A percentile compares a stretch with the other conserved stretches of the same genome.
Conservation (phyloP, 768 basidiomycete genomes). For the Pleurotus giganteus region DNA sequence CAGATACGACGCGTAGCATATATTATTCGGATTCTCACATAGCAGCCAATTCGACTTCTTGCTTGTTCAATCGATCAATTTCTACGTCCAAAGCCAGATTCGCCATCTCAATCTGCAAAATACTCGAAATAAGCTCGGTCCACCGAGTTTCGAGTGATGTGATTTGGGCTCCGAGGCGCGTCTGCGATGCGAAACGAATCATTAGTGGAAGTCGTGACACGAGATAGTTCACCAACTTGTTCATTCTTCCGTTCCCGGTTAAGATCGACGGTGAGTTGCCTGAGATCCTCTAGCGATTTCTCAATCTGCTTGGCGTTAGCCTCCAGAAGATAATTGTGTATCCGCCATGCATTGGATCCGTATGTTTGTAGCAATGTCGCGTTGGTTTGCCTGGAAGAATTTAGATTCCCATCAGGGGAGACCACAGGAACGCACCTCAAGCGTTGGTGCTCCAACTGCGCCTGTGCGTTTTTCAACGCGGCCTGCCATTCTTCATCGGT, state of each 20-base stretch:
- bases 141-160: conserved; percentile 82
- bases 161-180: conserved; percentile 74
- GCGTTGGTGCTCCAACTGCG: conserved; percentile 83
- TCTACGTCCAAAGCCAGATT: conserved; percentile 86
- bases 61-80: conserved; percentile 56
- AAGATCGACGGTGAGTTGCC: conserved; percentile 76
- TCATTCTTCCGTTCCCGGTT: conserved; percentile 87
- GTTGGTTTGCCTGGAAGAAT: conserved; percentile 67
- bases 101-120: conserved; percentile 94
- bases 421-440: conserved; percentile 52
- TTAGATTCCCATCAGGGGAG: conserved; percentile 14
- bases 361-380: conserved; percentile 80
- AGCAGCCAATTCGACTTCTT: conserved; percentile 59
- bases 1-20: conserved; percentile 19
- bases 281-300: conserved; percentile 70
- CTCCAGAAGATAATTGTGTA: conserved; percentile 88
- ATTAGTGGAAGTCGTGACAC: conserved; percentile 2
- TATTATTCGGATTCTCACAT: conserved; percentile 13
- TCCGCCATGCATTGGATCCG: conserved; percentile 88
- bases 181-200: conserved; percentile 40
- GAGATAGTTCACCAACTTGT: conserved; percentile 49
- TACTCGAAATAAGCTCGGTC: conserved; percentile 89
- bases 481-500: conserved; percentile 76
- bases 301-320: conserved; percentile 71
- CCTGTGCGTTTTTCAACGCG: conserved; percentile 72